Evolutionary conservation across 2,329 filamentous ascomycete genomes (phyloP), one percentile per base, ranked within the genome.

Genomic region (Penicillium sp.): DNA sequence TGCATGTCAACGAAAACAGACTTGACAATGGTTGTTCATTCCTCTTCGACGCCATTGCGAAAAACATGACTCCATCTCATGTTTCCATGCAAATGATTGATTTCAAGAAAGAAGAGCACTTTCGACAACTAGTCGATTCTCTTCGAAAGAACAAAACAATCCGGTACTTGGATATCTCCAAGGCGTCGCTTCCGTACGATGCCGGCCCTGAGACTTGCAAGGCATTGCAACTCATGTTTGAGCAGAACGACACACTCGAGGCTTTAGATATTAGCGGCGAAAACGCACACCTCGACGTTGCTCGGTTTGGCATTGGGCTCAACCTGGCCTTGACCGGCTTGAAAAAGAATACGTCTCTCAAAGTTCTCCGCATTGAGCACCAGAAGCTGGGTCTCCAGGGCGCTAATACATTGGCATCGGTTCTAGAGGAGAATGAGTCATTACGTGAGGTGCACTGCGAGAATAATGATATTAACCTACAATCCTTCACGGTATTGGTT

Each of bases 221-320:
- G 57, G 82, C 84, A 14, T 71, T 90, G 54, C 82, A 86, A 59
- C 71, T 79, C 49, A 82, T 90, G 73, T 87, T 90, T 63, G 83
- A 85, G 33, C 82, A 87, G 52, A 90, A 90, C 59, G 78, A 79
- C n/a, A 86, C 84, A 1, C 75, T 90, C 2, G 80, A 86, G 63
- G 86, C 86, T 68, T 74, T 90, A 13, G 85, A 90, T 68, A 86
- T 90, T 45, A 89, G 87, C 26, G 88, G 88, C 9, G 88, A 90
- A 65, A 86, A 87, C 62, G 87, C 88, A 6, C 84, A 88, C 63
- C 72, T 90, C n/a, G 88, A 90, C 65, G 86, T 86, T 4, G 86
- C 86, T 3, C 83, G 86, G 48, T 85, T 90, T 60, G 88, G 88
- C 16, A 84, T 86, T 54, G 87, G 87, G 2, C 80, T 90, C 57